phyloP scores from a whole-genome alignment of 306 rosid genomes.

The Vachellia collinsii region DNA sequence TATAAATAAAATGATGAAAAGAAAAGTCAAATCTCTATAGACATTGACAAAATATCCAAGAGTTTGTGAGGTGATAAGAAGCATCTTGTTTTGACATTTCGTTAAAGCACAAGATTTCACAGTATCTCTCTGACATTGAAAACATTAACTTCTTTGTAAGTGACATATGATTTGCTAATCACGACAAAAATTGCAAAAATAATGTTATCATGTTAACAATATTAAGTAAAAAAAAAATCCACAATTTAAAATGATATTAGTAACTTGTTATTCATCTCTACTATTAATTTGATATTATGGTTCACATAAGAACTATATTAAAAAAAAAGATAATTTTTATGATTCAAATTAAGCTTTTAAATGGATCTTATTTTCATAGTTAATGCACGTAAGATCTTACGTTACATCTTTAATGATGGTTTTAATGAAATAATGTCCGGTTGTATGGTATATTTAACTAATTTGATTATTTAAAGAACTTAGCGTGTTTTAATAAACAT shows the following conservation, averaged over 20 bases:
- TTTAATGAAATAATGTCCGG: too few species aligned
- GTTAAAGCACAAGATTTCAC: background rate
- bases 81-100: background rate
- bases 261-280: background rate
- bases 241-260: background rate
- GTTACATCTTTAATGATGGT: too few species aligned
- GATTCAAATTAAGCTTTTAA: background rate
- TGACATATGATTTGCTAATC: background rate
- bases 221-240: too few species aligned
- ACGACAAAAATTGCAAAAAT: background rate
- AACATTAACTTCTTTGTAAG: background rate
- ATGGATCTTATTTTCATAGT: background rate
- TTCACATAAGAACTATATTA: background rate
- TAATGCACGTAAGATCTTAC: background rate
- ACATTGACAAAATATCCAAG: background rate
- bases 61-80: background rate
- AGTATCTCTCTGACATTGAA: background rate
- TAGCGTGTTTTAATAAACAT: too few species aligned
- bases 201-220: background rate
- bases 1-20: too few species aligned
- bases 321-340: background rate
- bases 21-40: too few species aligned
- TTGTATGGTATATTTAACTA: too few species aligned
- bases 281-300: background rate
- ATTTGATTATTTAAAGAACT: too few species aligned